Base-by-base conservation (phyloP, 2,329 filamentous ascomycete genomes). In the Aspergillus ochraceus region DNA sequence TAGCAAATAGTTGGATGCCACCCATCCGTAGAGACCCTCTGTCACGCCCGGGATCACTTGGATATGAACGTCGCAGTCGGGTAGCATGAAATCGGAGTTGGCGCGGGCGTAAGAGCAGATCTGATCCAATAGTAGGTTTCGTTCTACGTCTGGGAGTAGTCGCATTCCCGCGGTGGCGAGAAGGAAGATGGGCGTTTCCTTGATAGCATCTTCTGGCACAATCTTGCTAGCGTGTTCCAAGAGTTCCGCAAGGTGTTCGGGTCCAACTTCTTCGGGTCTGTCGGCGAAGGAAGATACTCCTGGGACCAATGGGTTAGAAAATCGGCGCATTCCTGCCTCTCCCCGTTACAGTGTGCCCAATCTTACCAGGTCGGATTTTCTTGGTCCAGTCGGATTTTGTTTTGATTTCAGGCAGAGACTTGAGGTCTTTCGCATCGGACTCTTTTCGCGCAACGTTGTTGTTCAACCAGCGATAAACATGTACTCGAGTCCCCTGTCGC, bases 151-250 rank as follows among this genome's bases (percentile, higher is more conserved):
- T 6, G 90, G 89, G 1, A 99, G 83, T 17, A 99, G 82, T 59
- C 95, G 90, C 87, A 99, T 95, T 49, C 95, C 95, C 10, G 95
- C 95, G 0, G 95, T 99, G 29, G 95, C 95, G 77, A 99, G 92
- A 54, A 99, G 82, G 75, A 97, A 99, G 57, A 99, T 87, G 0
- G 95, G 95, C 0, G 96, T 99, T 59, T 95, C 88, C 62, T 88
- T 80, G 52, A 95, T 85, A 67, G 91, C 90, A 58, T 91, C 83
- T 42, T 83, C 76, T 6, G 94, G 94, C 22, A 99, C 88, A 60
- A 92, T 82, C 32, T 88, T 83, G 64, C 91, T 84, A 14, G 94
- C 95, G 77, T 96, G 92, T 50, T 92, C 84, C 65, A 98, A 82
- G 24, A 99, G 85, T 50, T 85, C 79, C 68, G 92, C 83, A 24